These are phyloP conservation scores for Tothia fuscella DNA, from an alignment of 2,329 filamentous ascomycete genomes.

Conservation along the genomic window DNA sequence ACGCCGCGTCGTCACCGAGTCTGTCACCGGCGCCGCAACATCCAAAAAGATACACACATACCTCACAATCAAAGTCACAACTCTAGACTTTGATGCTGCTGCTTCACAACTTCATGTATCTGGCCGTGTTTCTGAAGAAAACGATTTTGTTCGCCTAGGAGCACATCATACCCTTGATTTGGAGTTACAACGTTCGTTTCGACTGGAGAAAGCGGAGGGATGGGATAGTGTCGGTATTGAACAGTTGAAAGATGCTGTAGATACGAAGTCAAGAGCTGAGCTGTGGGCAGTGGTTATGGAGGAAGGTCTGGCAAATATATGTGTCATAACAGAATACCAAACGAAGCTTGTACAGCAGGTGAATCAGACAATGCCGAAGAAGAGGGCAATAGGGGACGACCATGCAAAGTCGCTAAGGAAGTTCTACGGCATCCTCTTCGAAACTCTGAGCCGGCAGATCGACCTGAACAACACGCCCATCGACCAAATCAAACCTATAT, in stretches of 20 bases:
- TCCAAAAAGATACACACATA: conserved; percentile 53
- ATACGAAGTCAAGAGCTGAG: conserved; percentile 67
- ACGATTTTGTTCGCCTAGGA: conserved; percentile 54
- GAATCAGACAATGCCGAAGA: conserved; percentile 55
- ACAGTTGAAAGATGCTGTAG: conserved; percentile 65
- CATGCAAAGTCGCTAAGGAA: conserved; percentile 59
- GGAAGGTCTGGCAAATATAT: conserved; percentile 73
- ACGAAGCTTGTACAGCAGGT: conserved; percentile 62
- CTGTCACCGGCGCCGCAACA: conserved; percentile 47
- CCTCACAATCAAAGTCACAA: conserved; percentile 53
- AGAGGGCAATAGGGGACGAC: conserved; percentile 42
- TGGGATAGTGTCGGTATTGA: conserved; percentile 86
- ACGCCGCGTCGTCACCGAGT: conserved; percentile 51
- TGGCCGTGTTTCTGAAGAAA: conserved; percentile 54
- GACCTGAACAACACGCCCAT: conserved; percentile 46
- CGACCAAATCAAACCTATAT: conserved; percentile 43
- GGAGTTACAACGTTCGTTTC: conserved; percentile 78
- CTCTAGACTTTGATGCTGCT: conserved; percentile 56
- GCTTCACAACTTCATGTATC: conserved; percentile 57
- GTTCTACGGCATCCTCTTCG: conserved; percentile 69
- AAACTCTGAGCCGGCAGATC: conserved; percentile 64
- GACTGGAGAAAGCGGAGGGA: conserved; percentile 66
- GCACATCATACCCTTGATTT: conserved; percentile 66
- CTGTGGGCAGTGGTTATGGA: conserved; percentile 90
- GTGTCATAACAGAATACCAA: conserved; percentile 68